Base-by-base conservation (phyloP, 331 rosid species). In the Quercus phellos region DNA sequence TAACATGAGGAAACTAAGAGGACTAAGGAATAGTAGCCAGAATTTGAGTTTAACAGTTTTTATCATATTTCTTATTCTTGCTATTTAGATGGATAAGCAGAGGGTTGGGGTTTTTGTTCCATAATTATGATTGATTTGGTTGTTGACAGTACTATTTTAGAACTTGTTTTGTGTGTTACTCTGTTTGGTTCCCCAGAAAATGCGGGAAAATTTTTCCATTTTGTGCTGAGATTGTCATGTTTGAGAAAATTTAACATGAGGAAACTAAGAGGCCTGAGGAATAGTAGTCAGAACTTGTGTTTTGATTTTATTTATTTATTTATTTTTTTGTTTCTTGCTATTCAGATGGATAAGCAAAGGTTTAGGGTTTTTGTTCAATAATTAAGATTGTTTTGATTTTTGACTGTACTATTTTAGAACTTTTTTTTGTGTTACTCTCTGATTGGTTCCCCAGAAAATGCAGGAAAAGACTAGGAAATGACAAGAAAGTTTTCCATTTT, bases 391-490 rank as follows among this genome's bases (percentile, higher is more conserved):
- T 8, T 38, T 38, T 38, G 12, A 38, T 38, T 38, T 8, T 38
- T 38, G 12, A 38, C 12, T 8, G 46, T 0, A 2, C 12, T 46
- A 10, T 46, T 12, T 46, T 46, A 46, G 16, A 46, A 12, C 53
- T 3, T 46, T 10, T 46, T 38, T 46, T 12, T 38, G 51, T 43
- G 16, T 50, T 29, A 2, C 1, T 43, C 54, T 77, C 12, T 38
- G 76, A 74, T 70, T 56, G 74, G 70, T 50, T 46, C 63, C 32
- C n/a, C 10, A 77, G 75, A 69, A 32, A 54, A 18, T 80, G 71
- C 42, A 29, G 27, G 55, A 16, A 60, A 61, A 46, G 10, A 59
- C 18, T 3, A 46, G 51, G 1, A 46, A 46, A 46, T 46, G 1
- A 46, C 51, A 9, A 46, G 51, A 46, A 46, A 46, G 0, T 46